Base-by-base conservation (phyloP, 2,329 filamentous ascomycete species). In the Fusarium sp. region DNA sequence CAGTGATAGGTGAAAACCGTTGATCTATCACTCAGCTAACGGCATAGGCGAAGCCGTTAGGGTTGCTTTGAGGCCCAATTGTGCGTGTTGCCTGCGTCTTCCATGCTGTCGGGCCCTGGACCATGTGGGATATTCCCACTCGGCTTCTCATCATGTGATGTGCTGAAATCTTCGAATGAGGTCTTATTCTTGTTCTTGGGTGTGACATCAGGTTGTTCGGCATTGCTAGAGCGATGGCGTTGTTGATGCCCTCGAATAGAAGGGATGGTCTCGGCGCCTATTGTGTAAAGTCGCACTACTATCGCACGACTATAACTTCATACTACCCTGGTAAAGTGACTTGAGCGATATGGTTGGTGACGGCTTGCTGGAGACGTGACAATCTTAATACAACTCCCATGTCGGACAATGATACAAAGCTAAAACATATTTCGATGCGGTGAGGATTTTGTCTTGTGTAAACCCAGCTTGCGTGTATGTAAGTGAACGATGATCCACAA, bases 21-120 rank as follows among this genome's bases (percentile, higher is more conserved):
- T 45, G 40, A 48, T 55, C 45, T 59, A 58, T 51, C 28, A 53
- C 55, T 41, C 21, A 68, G 34, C 55, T 54, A 55, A 48, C 51
- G 41, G 55, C 42, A 46, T 40, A 68, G 32, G 20, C 55, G 32
- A 55, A 45, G 47, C 51, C 48, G 23, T 30, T 32, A 56, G 66
- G 40, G 54, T 61, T 49, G 66, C 55, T 66, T 63, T 55, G 68
- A 72, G 68, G 68, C 64, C 68, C 68, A 71, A 71, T 72, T 63
- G 64, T 45, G 46, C 66, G 68, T 59, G 50, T 71, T 57, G 42
- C 54, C 54, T 55, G 56, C 68, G 20, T 66, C 46, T 37, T 53
- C 68, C 68, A 66, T 32, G 42, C 51, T 66, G 55, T 66, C 54
- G 68, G 68, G 64, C 64, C 64, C 63, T 59, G 46, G 50, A 50